Base-by-base conservation (phyloP, 2,329 filamentous ascomycete genomes). In the Penicillium sp. region DNA sequence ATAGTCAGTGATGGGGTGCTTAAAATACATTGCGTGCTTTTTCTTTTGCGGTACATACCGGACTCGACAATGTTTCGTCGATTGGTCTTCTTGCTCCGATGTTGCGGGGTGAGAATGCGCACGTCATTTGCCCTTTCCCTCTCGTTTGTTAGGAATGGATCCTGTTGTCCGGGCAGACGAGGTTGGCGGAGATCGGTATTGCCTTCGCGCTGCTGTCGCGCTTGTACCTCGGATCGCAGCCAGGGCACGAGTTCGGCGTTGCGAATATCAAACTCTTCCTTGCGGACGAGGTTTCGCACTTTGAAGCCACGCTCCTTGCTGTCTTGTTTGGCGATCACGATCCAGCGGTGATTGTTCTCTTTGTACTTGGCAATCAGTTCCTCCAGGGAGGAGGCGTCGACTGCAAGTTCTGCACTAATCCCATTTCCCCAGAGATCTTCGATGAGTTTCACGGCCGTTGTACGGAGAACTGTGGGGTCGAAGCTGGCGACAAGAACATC, bases 401-500 rank as follows among this genome's bases (percentile, higher is more conserved):
- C 84, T 5, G 92, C 91, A 26, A 99, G 81, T 75, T 99, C 94
- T 5, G 93, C 91, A 56, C 87, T 93, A 69, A 97, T 90, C 52
- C 90, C 88, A 65, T 91, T 85, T 1, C 85, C 81, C 88, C 94
- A 97, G 3, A 99, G 81, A 23, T 83, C 84, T 53, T 89, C 86
- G 8, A 97, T 78, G 37, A 97, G 81, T 61, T 90, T 88, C 21
- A 96, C 79, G 1, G 92, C 92, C 0, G 83, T 82, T 0, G 88
- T 89, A 34, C 90, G 86, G 11, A 97, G 82, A 3, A 91, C 83
- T 3, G 85, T 82, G 0, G 88, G 78, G 67, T 96, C 92, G 65
- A 96, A 95, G 65, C 91, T 93, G 10, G 92, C 90, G 33, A 99
- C 87, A 3, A 97, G 84, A 13, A 94, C 90, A 71, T 97, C 92